phyloP scores from a whole-genome alignment of 1,139 yeast species.

The Candida labiduridarum region DNA sequence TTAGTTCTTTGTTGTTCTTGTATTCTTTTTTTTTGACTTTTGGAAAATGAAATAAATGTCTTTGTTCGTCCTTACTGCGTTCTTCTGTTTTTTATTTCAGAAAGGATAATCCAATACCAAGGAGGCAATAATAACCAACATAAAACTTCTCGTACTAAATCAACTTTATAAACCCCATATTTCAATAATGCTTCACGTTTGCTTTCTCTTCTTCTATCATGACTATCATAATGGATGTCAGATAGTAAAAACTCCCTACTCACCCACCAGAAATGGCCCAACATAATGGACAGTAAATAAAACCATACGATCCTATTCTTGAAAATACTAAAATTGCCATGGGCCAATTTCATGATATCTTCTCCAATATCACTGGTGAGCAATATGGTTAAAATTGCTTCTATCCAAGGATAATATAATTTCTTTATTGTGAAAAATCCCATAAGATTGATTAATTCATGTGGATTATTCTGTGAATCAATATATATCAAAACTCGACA shows the following conservation, averaged over 20 bases:
- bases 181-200: constrained; percentile 19
- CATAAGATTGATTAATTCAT: constrained; percentile 25
- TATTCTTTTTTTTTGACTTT: neutral
- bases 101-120: constrained; percentile 38
- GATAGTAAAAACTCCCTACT: constrained; percentile 25
- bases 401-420: constrained; percentile 30
- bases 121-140: constrained; percentile 36
- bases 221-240: constrained; percentile 22
- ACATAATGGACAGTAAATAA: constrained; percentile 21
- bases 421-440: constrained; percentile 30
- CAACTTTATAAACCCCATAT: constrained; percentile 15
- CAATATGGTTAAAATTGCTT: constrained; percentile 22
- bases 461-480: constrained; percentile 32
- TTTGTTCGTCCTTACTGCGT: neutral
- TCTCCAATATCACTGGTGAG: constrained; percentile 10
- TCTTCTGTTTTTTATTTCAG: constrained; percentile 14
- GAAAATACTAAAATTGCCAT: constrained; percentile 2
- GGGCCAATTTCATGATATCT: constrained; percentile 1
- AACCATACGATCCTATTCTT: constrained; percentile 18
- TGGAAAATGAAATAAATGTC: too few relatives aligned
- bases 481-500: constrained; percentile 31
- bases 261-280: constrained; percentile 48
- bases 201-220: constrained; percentile 17
- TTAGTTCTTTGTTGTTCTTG: neutral
- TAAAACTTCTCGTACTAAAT: constrained; percentile 18